Conservation (phyloP, 106 monocot species). For the Chionographis japonica region DNA sequence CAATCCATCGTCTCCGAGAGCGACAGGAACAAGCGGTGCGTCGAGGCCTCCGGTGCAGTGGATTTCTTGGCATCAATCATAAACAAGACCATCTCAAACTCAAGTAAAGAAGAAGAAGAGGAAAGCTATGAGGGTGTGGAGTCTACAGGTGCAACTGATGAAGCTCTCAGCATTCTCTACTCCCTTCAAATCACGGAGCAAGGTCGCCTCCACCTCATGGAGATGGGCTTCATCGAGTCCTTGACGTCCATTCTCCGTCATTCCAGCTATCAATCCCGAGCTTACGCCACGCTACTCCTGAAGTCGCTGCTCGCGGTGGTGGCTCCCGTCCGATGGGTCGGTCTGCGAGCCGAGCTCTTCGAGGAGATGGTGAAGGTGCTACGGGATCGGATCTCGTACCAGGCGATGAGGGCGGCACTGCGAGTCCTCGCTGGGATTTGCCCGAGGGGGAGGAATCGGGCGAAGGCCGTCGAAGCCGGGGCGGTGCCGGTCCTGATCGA, state of each 20-base stretch:
- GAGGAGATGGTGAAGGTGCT: conserved; percentile 33
- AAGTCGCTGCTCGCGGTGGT: conserved; percentile 21
- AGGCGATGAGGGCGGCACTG: conserved; percentile 44
- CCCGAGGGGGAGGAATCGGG: conserved; percentile 37
- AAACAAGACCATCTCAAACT: not conserved
- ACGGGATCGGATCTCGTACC: conserved; percentile 24
- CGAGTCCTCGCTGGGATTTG: conserved; percentile 15
- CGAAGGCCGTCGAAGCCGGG: conserved; percentile 34
- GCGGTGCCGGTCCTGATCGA: conserved; percentile 34
- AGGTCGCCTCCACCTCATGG: conserved; percentile 14
- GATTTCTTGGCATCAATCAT: conserved; percentile 35
- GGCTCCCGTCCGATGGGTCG: conserved; percentile 5
- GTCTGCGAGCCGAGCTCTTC: conserved; percentile 18
- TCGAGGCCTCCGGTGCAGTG: conserved; percentile 13
- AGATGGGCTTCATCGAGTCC: conserved; percentile 14
- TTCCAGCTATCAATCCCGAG: conserved; percentile 29
- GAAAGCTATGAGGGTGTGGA: no score
- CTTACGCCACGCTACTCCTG: conserved; percentile 31
- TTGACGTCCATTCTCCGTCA: conserved; percentile 22
- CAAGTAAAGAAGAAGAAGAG: not conserved
- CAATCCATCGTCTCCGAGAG: conserved; percentile 24
- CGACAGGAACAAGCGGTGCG: conserved; percentile 30
- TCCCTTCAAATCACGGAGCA: conserved; percentile 41
- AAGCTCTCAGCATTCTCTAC: conserved; percentile 43
- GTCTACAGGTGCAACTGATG: conserved; percentile 16